Conservation (phyloP, 805 yeast genomes). For the Yamadazyma tumulicola region DNA sequence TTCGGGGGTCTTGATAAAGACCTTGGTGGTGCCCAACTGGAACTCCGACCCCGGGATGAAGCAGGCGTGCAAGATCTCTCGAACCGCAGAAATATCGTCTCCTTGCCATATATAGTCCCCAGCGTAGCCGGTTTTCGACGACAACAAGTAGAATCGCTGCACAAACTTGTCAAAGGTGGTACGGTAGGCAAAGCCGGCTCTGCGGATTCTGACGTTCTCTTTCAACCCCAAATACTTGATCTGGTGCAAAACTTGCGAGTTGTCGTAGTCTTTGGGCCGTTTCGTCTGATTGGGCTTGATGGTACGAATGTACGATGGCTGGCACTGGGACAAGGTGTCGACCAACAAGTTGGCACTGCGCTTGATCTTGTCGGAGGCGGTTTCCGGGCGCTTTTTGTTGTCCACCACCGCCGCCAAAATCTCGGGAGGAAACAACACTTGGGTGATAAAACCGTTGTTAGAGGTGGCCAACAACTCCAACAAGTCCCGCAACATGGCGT, state of each 20-base stretch:
- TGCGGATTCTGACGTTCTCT: slow-evolving; percentile 94
- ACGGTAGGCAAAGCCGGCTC: slow-evolving; percentile 98
- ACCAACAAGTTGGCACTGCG: slow-evolving; percentile 86
- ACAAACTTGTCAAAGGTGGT: slow-evolving; percentile 95
- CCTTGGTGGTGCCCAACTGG: slow-evolving; percentile 89
- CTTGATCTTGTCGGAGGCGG: slow-evolving; percentile 94
- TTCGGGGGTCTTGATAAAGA: slow-evolving; percentile 95
- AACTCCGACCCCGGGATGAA: slow-evolving; percentile 77
- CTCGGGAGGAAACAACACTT: slow-evolving; percentile 39
- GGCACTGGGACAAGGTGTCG: slow-evolving; percentile 83
- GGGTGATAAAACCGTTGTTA: slow-evolving; percentile 63
- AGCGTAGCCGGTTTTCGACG: slow-evolving; percentile 90
- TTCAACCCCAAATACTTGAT: slow-evolving; percentile 93
- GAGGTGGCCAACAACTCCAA: slow-evolving; percentile 76
- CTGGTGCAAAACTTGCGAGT: slow-evolving; percentile 88
- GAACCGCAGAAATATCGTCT: slow-evolving; percentile 50
- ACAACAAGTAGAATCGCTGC: slow-evolving; percentile 84
- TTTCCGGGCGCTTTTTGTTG: slow-evolving; percentile 81
- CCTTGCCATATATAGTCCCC: slow-evolving; percentile 62
- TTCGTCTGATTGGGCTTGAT: slow-evolving; percentile 95
- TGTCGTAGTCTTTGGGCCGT: slow-evolving; percentile 86
- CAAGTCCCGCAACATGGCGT: slow-evolving; percentile 84
- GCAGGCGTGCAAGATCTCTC: slow-evolving; percentile 47
- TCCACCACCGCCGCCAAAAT: slow-evolving; percentile 39
- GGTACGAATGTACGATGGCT: slow-evolving; percentile 95